Conservation (phyloP, 495 filamentous ascomycete species). For the Tuber indicum region DNA sequence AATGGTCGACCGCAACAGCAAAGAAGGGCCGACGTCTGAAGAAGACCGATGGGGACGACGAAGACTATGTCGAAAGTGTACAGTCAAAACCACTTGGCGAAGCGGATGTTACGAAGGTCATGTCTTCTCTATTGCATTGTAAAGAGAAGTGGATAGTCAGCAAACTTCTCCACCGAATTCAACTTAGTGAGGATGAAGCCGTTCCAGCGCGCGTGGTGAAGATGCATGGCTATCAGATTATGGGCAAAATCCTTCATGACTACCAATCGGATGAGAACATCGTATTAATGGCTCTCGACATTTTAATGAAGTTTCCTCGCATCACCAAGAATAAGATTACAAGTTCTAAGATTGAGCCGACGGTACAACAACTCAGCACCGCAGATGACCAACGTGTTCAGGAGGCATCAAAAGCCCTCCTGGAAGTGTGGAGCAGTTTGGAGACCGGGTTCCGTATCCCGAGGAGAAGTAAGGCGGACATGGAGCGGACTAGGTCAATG, state of each 20-base stretch:
- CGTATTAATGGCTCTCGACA: slow-evolving; percentile 79
- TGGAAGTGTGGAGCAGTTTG: slow-evolving; percentile 81
- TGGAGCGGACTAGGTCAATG: slow-evolving; percentile 21
- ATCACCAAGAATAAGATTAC: slow-evolving; percentile 95
- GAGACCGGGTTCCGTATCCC: slow-evolving; percentile 94
- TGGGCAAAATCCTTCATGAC: slow-evolving; percentile 72
- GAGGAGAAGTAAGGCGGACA: slow-evolving; percentile 48
- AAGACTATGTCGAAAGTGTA: slow-evolving; percentile 90
- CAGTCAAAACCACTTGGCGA: slow-evolving; percentile 71
- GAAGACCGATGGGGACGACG: slow-evolving; percentile 89
- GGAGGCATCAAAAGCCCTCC: slow-evolving; percentile 56
- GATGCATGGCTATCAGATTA: slow-evolving; percentile 94
- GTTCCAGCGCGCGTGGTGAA: slow-evolving; percentile 83
- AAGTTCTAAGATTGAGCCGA: slow-evolving; percentile 89
- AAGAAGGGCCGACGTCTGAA: slow-evolving; percentile 79
- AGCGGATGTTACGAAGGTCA: slow-evolving; percentile 88
- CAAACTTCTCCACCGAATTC: slow-evolving; percentile 84
- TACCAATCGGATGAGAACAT: slow-evolving; percentile 87
- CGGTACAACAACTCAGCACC: slow-evolving; percentile 61
- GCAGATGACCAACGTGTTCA: slow-evolving; percentile 67
- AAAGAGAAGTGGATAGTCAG: slow-evolving; percentile 99
- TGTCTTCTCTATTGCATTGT: slow-evolving; percentile 97
- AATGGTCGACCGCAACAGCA: slow-evolving; percentile 81
- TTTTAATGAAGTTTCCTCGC: slow-evolving; percentile 80
- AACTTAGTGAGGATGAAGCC: slow-evolving; percentile 80